Base-by-base conservation (phyloP, 2,329 filamentous ascomycete genomes). In the Aspergillus ochraceus region DNA sequence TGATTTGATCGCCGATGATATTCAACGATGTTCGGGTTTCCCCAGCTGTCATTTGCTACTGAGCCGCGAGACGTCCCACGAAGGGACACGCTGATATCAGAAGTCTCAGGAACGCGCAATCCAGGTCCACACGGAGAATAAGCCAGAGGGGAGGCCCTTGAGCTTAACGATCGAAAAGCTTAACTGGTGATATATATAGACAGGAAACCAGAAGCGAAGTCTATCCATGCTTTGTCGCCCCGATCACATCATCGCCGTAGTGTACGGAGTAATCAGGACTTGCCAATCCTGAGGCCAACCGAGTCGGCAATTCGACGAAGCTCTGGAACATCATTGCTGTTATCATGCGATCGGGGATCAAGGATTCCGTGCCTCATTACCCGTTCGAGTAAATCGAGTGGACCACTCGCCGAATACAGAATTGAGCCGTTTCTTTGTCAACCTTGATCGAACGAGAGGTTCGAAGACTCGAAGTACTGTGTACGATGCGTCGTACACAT, bases 101-200 rank as follows among this genome's bases (percentile, higher is more conserved):
- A 60, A 50, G 55, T 50, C 52, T 49, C 49, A 51, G 39, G 47
- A 67, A 67, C 62, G 42, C 65, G 64, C 65, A 67, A 67, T 57
- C 60, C 59, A 39, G 65, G 52, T 50, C 64, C 64, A 65, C 64
- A 54, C n/a, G 42, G n/a, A 22, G 58, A 51, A 57, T 54, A 54
- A 56, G 55, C 60, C 60, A 64, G 56, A 64, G 56, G 59, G 52
- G 57, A 29, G 46, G 47, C 47, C 22, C 8, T n/a, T 42, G 45
- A 52, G 22, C 45, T 54, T 32, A n/a, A 24, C 17, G 26, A 51
- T 19, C 24, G 2, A 52, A 61, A 66, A 64, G 60, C 62, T 66
- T 66, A 64, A 61, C 56, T 26, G 22, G 39, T 32, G 32, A 53
- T 39, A 54, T 57, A 60, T 60, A 65, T 65, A 60, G 54, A 62